Evolutionary conservation across 352 stramenopile genomes (phyloP).

Genomic region (Pythium phragmiticola): DNA sequence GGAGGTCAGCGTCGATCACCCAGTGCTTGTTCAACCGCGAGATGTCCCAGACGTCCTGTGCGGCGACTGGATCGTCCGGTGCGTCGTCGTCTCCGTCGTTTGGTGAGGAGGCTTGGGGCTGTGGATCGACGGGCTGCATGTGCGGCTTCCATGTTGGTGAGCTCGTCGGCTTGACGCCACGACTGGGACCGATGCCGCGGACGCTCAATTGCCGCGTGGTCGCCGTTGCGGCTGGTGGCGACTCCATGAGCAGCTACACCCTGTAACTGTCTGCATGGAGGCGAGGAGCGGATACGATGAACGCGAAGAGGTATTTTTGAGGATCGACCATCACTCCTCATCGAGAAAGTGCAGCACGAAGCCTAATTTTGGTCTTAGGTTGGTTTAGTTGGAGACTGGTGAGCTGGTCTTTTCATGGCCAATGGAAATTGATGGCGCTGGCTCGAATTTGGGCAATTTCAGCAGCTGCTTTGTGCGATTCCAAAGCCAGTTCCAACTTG

Average conservation of each 20-base stretch:
- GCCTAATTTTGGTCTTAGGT: background rate
- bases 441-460: no score
- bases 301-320: background rate
- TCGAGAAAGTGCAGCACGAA: conserved; percentile 1
- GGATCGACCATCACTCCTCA: conserved; percentile 2
- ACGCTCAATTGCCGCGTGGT: background rate
- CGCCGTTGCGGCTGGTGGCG: background rate
- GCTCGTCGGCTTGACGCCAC: background rate
- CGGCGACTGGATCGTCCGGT: background rate
- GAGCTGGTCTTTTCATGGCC: no score
- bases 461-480: no score
- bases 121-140: background rate
- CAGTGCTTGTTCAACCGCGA: conserved; percentile 70
- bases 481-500: no score
- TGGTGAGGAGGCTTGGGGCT: background rate
- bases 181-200: background rate
- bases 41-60: conserved; percentile 53
- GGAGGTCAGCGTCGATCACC: conserved; percentile 66
- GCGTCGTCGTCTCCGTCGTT: background rate
- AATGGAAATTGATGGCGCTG: no score
- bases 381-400: background rate
- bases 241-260: background rate
- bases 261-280: background rate
- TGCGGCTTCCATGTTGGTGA: conserved; percentile 15
- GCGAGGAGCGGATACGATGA: background rate